phyloP scores from a whole-genome alignment of 371 early-diverging fungal genomes.

The Choanephora cucurbitarum region DNA sequence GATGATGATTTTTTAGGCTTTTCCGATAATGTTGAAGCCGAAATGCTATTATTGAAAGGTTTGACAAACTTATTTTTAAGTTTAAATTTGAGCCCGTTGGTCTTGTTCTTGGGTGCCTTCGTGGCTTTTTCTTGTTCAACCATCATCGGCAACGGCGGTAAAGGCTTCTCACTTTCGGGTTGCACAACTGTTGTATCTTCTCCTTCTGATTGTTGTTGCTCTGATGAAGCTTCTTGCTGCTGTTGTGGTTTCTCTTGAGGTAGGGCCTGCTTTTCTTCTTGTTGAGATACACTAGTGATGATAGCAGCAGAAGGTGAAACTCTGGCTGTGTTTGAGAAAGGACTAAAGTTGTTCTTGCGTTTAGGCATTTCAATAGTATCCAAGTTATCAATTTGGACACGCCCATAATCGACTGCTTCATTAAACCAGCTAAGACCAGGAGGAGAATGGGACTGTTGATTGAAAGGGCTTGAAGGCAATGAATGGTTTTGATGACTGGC shows the following conservation, averaged over 20 bases:
- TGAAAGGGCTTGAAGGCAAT: background rate
- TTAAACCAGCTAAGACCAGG: constrained; percentile 29
- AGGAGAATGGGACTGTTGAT: constrained; percentile 1
- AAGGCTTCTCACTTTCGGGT: constrained; percentile 14
- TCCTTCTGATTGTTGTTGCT: constrained; percentile 8
- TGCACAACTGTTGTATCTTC: constrained; percentile 10
- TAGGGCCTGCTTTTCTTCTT: no score
- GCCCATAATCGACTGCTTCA: constrained; percentile 23
- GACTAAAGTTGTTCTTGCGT: constrained; percentile 7
- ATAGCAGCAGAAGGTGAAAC: no score
- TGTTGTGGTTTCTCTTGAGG: constrained; percentile 4
- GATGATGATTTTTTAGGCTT: constrained; percentile 13
- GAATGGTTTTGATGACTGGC: background rate
- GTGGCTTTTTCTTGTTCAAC: constrained; percentile 2
- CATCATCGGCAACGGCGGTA: constrained; percentile 12
- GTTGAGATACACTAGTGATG: no score
- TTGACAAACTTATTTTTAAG: constrained; percentile 14
- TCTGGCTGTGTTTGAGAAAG: constrained; percentile 2
- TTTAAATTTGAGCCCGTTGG: constrained; percentile 20
- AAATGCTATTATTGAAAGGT: constrained; percentile 12
- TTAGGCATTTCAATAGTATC: constrained; percentile 15
- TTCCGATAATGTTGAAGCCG: constrained; percentile 5
- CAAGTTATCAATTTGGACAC: constrained; percentile 16
- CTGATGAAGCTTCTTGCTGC: constrained; percentile 2
- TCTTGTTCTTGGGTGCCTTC: constrained; percentile 7